These are phyloP conservation scores for Ruellia speciosa DNA, from an alignment of 305 asterid species.

Conservation along the genomic window DNA sequence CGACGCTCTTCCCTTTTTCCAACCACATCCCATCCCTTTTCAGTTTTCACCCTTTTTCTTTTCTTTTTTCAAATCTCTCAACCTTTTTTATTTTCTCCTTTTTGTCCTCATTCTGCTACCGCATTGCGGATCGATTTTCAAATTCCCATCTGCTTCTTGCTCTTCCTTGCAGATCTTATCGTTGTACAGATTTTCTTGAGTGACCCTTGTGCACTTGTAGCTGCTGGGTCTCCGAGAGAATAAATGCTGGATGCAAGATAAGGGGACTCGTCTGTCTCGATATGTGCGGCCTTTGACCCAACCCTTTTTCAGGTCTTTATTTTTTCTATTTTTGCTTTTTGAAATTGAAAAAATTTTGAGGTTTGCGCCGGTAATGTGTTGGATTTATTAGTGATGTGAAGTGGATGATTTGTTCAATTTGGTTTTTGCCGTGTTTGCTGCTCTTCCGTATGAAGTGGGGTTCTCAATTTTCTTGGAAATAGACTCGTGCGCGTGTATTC, in stretches of 20 bases:
- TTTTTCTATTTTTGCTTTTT: slow-evolving; percentile 9
- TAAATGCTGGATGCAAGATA: slow-evolving; percentile 1
- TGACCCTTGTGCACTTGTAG: not conserved
- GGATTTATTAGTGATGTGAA: too few relatives aligned
- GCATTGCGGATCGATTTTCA: slow-evolving; percentile 36
- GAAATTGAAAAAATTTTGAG: too few relatives aligned
- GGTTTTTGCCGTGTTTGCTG: slow-evolving; percentile 19
- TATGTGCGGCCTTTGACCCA: slow-evolving; percentile 25
- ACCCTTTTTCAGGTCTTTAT: slow-evolving; percentile 26
- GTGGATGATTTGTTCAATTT: not conserved
- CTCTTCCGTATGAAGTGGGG: slow-evolving; percentile 17
- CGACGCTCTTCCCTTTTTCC: not conserved
- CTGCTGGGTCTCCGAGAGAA: slow-evolving; percentile 18
- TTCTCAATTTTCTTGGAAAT: slow-evolving; percentile 21
- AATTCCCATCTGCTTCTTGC: slow-evolving; percentile 26
- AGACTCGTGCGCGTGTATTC: slow-evolving; percentile 6
- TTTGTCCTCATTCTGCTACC: slow-evolving; percentile 23
- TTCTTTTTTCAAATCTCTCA: slow-evolving; percentile 26
- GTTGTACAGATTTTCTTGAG: slow-evolving; percentile 3
- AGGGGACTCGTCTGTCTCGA: slow-evolving; percentile 2
- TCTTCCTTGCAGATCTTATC: slow-evolving; percentile 32
- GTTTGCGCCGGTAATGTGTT: too few relatives aligned
- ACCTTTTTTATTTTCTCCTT: slow-evolving; percentile 18
- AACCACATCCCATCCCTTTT: not conserved
- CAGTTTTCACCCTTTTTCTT: slow-evolving; percentile 4